Evolutionary conservation across 306 rosid species (phyloP), one percentile per base, ranked within the genome.

Genomic region (Geum urbanum): DNA sequence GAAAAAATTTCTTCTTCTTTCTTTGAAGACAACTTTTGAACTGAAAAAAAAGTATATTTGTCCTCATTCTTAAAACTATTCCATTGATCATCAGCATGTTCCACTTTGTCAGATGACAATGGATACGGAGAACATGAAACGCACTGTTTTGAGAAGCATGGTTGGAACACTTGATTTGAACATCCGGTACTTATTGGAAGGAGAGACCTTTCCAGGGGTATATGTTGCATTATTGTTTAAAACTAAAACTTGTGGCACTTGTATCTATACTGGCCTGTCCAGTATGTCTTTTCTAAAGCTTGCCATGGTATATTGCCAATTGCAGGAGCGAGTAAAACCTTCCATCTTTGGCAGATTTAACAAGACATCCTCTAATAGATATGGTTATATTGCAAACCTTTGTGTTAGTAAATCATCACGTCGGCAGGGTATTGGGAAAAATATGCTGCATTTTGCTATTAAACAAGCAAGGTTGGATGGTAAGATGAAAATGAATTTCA

Each of bases 141-240:
- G 79, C 39, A 76, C 86, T 0, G 74, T 86, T 61, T 20, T 92
- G 66, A 90, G 85, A 79, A 86, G 91, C 82, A 84, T 90, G 8
- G 96, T 90, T 59, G 98, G 95, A 82, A 92, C 96, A 63, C 97
- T 92, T 49, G 98, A 92, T 80, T 74, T 92, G 87, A 84, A 83
- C 81, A 72, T 82, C 66, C 85, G 81, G 56, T 77, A 83, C 79
- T 66, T 90, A 84, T 78, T 86, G 74, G 88, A 81, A 52, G 98
- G 98, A 73, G 98, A 92, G 86, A 90, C 86, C 55, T 88, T 83
- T 83, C 98, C 98, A 1, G 91, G 96, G 96, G 98, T 92, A 85
- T 32, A 19, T 8, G 37, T 3, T 40, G 54, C 62, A 41, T 56
- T 70, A 11, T 68, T 68, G 41, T 70, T 50, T 70, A 60, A 53